Conservation (phyloP, 768 basidiomycete genomes). For the Termitomyces sp. region DNA sequence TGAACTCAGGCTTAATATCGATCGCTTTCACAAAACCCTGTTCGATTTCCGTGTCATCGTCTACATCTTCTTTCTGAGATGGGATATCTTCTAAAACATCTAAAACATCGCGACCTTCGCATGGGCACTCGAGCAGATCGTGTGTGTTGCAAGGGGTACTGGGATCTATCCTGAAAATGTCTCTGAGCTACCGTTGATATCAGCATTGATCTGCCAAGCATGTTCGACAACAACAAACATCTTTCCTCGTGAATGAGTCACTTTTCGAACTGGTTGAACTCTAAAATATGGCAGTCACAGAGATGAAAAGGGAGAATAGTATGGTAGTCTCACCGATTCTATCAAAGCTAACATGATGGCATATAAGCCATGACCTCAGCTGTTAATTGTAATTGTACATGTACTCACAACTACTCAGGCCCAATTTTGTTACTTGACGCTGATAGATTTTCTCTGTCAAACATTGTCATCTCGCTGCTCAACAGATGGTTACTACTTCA, state of each 20-base stretch:
- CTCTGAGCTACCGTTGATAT: conserved; percentile 58
- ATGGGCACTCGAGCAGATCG: conserved; percentile 81
- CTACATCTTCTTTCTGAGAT: conserved; percentile 18
- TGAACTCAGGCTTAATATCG: conserved; percentile 41
- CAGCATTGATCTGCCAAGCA: background rate
- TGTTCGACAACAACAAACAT: conserved; percentile 44
- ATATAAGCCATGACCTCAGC: background rate
- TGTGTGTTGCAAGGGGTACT: conserved; percentile 87
- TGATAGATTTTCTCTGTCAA: conserved; percentile 83
- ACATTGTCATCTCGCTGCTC: background rate
- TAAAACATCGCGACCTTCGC: conserved; percentile 28
- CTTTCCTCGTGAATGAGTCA: conserved; percentile 83
- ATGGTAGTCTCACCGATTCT: conserved; percentile 47
- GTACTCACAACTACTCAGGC: conserved; percentile 75
- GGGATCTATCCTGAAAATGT: conserved; percentile 85
- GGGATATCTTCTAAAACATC: conserved; percentile 23
- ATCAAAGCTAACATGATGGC: conserved; percentile 49
- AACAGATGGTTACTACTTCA: background rate
- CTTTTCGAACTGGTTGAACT: conserved; percentile 48
- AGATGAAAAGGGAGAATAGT: background rate
- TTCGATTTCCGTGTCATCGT: conserved; percentile 19
- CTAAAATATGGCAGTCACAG: conserved; percentile 16
- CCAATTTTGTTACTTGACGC: conserved; percentile 91
- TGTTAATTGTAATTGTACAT: background rate
- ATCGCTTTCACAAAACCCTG: conserved; percentile 64